Percentiles rank a stretch among this genome's conserved stretches.
Evolutionary conservation across 495 filamentous ascomycete genomes (phyloP).

Genomic region (Penicillium bialowiezense): DNA sequence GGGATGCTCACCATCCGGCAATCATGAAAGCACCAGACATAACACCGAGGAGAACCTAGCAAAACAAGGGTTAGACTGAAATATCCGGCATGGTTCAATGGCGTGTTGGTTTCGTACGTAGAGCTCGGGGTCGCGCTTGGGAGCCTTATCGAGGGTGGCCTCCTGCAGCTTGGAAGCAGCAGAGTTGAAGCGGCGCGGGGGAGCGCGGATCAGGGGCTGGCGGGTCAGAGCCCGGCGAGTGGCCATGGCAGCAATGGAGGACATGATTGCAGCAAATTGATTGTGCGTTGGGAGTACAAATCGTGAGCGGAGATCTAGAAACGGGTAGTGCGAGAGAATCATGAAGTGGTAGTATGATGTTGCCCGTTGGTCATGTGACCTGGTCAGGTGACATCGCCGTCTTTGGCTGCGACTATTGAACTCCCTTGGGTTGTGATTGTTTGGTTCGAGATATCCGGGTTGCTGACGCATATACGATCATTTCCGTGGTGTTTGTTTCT

Average conservation of each 20-base stretch:
- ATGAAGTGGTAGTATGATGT: constrained; percentile 36
- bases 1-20: constrained; percentile 66
- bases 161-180: constrained; percentile 43
- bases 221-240: constrained; percentile 49
- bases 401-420: constrained; percentile 2
- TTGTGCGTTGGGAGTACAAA: constrained; percentile 12
- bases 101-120: constrained; percentile 53
- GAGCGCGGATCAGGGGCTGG: constrained; percentile 41
- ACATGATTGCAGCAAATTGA: constrained; percentile 43
- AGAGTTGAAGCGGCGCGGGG: constrained; percentile 40
- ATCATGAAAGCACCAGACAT: constrained; percentile 87
- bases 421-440: constrained; percentile 7
- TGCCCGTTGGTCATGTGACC: constrained; percentile 23
- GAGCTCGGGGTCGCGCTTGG: constrained; percentile 76
- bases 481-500: neutral
- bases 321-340: constrained; percentile 33
- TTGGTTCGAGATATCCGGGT: neutral
- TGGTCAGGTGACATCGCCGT: constrained; percentile 25
- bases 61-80: constrained; percentile 12
- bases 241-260: constrained; percentile 51
- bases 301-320: constrained; percentile 15
- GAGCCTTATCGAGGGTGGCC: constrained; percentile 58
- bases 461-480: constrained; percentile 5
- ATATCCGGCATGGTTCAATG: constrained; percentile 12
- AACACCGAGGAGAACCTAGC: constrained; percentile 81